Percentiles rank a stretch among this genome's conserved stretches.
Evolutionary conservation across 345 rosid genomes (phyloP).

Genomic region (Microthlaspi erraticum): DNA sequence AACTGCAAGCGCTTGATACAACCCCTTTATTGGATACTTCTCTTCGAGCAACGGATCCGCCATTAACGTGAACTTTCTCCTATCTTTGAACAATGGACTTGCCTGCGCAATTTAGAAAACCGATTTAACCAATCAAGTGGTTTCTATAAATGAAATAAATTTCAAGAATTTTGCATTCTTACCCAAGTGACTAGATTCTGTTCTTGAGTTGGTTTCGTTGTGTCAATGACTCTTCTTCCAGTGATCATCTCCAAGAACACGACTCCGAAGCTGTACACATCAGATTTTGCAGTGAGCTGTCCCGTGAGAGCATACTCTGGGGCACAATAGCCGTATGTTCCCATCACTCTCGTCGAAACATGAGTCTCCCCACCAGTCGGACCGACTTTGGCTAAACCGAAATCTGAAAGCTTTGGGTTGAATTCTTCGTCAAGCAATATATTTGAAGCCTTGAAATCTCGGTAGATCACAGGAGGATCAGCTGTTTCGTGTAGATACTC

Average conservation of each 20-base stretch:
- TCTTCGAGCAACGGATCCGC: constrained; percentile 74
- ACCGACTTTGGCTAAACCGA: constrained; percentile 85
- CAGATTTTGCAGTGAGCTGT: constrained; percentile 70
- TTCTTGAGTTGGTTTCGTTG: constrained; percentile 62
- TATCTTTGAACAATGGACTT: constrained; percentile 68
- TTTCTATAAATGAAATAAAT: not conserved
- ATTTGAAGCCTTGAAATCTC: constrained; percentile 80
- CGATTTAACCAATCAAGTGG: not conserved
- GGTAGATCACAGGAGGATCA: constrained; percentile 76
- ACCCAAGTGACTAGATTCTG: constrained; percentile 80
- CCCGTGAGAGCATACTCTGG: constrained; percentile 81
- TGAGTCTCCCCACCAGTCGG: constrained; percentile 71
- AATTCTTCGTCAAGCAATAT: constrained; percentile 64
- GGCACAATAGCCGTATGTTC: constrained; percentile 84
- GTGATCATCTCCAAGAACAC: constrained; percentile 83
- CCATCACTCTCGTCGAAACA: constrained; percentile 90
- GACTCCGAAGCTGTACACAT: constrained; percentile 85
- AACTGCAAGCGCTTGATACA: constrained; percentile 79
- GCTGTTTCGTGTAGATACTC: constrained; percentile 82
- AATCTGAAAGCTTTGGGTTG: constrained; percentile 80
- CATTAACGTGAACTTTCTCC: constrained; percentile 64
- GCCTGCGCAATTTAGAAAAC: constrained; percentile 55
- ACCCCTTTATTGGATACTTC: constrained; percentile 59
- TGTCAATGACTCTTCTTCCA: constrained; percentile 81
- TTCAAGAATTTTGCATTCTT: not conserved